These are phyloP conservation scores for Lentinula detonsa DNA, from an alignment of 768 basidiomycete genomes.

Conservation along the genomic window DNA sequence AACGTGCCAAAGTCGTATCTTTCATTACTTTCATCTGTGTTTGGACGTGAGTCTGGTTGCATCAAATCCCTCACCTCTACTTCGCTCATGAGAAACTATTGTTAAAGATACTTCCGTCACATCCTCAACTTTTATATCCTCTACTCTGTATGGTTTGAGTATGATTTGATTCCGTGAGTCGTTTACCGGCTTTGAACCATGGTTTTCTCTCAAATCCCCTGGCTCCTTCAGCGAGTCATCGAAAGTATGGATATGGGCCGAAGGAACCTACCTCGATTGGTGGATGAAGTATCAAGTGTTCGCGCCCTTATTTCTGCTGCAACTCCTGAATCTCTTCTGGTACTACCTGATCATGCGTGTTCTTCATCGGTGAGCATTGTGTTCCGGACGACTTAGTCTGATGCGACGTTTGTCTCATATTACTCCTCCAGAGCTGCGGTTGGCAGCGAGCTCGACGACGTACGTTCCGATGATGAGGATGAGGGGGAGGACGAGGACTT, in stretches of 20 bases:
- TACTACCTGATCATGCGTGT: constrained; percentile 63
- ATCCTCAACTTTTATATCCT: constrained; percentile 84
- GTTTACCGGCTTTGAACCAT: neutral
- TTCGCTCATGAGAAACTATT: neutral
- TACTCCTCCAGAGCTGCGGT: constrained; percentile 34
- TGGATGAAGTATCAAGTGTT: constrained; percentile 73
- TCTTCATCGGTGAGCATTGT: constrained; percentile 15
- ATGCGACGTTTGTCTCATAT: neutral
- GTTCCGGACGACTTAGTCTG: neutral
- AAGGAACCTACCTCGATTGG: constrained; percentile 48
- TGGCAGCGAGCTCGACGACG: constrained; percentile 39
- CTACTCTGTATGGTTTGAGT: constrained; percentile 82
- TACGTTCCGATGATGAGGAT: constrained; percentile 58
- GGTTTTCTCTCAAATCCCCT: neutral
- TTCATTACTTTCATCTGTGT: constrained; percentile 56
- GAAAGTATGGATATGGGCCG: constrained; percentile 35
- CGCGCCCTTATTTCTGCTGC: constrained; percentile 49
- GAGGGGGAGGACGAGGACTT: constrained; percentile 37
- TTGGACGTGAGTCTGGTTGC: constrained; percentile 20
- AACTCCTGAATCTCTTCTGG: constrained; percentile 71
- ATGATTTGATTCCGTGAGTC: constrained; percentile 68
- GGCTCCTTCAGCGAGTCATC: neutral
- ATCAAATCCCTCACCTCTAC: constrained; percentile 61
- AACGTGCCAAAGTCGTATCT: constrained; percentile 51
- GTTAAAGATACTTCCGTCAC: constrained; percentile 82